Evolutionary conservation across 2,329 filamentous ascomycete species (phyloP).

Genomic region (Pseudocercospora eumusae): DNA sequence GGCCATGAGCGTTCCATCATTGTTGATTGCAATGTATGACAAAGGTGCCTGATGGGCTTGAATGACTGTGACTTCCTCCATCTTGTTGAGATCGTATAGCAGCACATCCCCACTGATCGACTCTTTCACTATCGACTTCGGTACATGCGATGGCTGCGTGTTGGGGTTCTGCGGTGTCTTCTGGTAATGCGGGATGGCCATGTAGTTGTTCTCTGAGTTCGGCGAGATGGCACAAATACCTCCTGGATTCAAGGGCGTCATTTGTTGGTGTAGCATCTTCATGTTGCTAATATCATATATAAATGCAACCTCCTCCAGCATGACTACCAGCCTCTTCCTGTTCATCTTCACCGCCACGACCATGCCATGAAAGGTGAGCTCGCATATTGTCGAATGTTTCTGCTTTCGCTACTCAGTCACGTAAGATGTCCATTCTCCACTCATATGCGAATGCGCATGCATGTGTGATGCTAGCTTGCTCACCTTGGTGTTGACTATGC

Average conservation of each 20-base stretch:
- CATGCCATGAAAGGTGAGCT: conserved; percentile 96
- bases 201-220: conserved; percentile 92
- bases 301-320: conserved; percentile 95
- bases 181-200: conserved; percentile 85
- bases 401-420: conserved; percentile 40
- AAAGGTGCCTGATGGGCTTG: conserved; percentile 91
- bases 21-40: conserved; percentile 88
- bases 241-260: conserved; percentile 88
- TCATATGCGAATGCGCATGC: conserved; percentile 1
- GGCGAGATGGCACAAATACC: conserved; percentile 87
- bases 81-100: conserved; percentile 83
- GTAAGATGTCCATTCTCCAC: conserved; percentile 21
- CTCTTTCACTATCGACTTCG: conserved; percentile 65
- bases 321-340: conserved; percentile 86
- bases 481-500: conserved; percentile 97
- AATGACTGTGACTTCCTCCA: conserved; percentile 92
- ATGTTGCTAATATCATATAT: conserved; percentile 99
- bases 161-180: conserved; percentile 44
- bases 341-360: conserved; percentile 93
- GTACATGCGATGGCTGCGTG: conserved; percentile 74
- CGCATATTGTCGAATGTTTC: conserved; percentile 86
- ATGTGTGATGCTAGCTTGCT: conserved; percentile 30
- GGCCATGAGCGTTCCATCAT: conserved; percentile 84
- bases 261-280: conserved; percentile 88
- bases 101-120: conserved; percentile 90